These are phyloP conservation scores for Gaeumannomyces tritici DNA, from an alignment of 2,329 filamentous ascomycete species.

Conservation along the genomic window DNA sequence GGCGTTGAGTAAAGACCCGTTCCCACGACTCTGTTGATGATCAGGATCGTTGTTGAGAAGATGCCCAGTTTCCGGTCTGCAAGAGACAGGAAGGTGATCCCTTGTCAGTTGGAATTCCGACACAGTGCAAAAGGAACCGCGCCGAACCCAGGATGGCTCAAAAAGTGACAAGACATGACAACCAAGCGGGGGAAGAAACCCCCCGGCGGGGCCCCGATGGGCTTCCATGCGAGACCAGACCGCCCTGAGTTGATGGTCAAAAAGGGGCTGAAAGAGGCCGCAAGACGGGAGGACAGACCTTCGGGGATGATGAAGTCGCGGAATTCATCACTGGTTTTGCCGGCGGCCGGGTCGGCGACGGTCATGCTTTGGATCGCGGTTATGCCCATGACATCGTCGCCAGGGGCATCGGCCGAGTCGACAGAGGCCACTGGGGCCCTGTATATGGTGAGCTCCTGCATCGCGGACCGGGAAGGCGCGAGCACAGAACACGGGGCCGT, in stretches of 20 bases:
- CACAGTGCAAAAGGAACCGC: too few species aligned
- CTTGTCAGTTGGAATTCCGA: too few species aligned
- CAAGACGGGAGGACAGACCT: not conserved
- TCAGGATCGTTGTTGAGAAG: conserved; percentile 27
- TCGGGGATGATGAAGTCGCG: conserved; percentile 4
- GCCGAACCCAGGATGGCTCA: too few species aligned
- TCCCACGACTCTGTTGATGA: conserved; percentile 37
- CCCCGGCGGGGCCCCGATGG: too few species aligned
- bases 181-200: too few species aligned
- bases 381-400: not conserved
- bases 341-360: conserved; percentile 7
- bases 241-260: conserved; percentile 6
- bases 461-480: not conserved
- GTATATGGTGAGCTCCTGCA: conserved; percentile 7
- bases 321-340: conserved; percentile 1
- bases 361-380: conserved; percentile 9
- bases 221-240: too few species aligned
- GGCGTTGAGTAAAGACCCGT: conserved; percentile 40
- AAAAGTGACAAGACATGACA: too few species aligned
- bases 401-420: not conserved
- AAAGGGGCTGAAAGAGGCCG: not conserved
- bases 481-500: too few species aligned
- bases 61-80: conserved; percentile 19
- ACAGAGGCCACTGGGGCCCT: conserved; percentile 3
- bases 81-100: too few species aligned